Evolutionary conservation across 2,329 filamentous ascomycete species (phyloP), one percentile per base, ranked within the genome.

Genomic region (Trichoderma guizhouense): DNA sequence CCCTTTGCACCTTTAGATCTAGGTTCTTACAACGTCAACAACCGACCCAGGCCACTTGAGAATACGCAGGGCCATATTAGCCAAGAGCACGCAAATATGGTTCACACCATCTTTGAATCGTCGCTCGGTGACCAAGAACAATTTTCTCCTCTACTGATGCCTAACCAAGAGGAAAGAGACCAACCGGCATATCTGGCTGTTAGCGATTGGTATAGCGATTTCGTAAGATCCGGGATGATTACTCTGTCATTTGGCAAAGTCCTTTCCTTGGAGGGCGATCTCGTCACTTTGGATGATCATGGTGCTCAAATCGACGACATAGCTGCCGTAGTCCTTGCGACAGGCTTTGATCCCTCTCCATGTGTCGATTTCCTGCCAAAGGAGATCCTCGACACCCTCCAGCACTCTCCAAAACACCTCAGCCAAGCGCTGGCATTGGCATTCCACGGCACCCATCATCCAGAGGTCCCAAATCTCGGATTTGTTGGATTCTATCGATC

Each of bases 401-500:
- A 89, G 7, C 87, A 91, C 76, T 87, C 89, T 2, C 79, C 87
- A 0, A 76, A 79, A 0, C 86, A 89, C 72, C 79, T 83, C 18
- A 86, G 86, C 63, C 85, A 91, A n/a, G 90, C 91, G 0, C 79
- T 93, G 1, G 87, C 91, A 0, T 83, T 96, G 0, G 89, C 91
- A 26, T 90, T 91, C 64, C 90, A 93, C 74, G 88, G 88, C 1
- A 90, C 90, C 0, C 84, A 90, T 70, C 88, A 91, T 72, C 86
- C 87, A 0, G 82, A 84, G 0, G 80, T 94, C 0, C 87, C 90
- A 0, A 87, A 87, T 7, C 82, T 96, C 0, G 93, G 92, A 0
- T 95, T 96, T 76, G 90, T 96, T 1, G 93, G 93, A 0, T 94
- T 94, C 80, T 97, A 97, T 78, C 88, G 93, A 73, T 92, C 92